Conservation (phyloP, 257 asterid species). For the Galeopsis tetrahit region DNA sequence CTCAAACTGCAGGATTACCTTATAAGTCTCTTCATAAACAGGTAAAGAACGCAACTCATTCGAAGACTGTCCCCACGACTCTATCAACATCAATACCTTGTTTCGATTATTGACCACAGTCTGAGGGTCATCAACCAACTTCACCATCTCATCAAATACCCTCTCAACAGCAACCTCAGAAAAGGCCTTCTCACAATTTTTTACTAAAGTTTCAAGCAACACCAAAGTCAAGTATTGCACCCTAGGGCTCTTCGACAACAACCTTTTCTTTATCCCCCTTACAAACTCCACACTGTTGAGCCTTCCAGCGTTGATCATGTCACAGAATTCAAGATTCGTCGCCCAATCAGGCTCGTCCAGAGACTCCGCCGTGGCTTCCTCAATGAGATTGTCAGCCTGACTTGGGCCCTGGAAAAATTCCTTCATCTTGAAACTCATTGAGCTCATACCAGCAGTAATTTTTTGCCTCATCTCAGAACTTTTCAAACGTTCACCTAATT, state of each 20-base stretch:
- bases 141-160: constrained; percentile 96
- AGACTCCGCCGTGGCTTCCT: constrained; percentile 93
- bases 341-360: constrained; percentile 97
- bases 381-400: constrained; percentile 78
- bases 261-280: constrained; percentile 83
- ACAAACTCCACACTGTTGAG: constrained; percentile 78
- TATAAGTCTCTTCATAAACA: constrained; percentile 91
- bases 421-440: constrained; percentile 96
- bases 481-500: constrained; percentile 89
- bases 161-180: constrained; percentile 94
- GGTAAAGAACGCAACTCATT: constrained; percentile 87
- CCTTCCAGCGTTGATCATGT: constrained; percentile 79
- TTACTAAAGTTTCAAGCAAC: constrained; percentile 89
- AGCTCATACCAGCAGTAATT: constrained; percentile 84
- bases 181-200: constrained; percentile 89
- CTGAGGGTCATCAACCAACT: constrained; percentile 84
- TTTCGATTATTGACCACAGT: constrained; percentile 81
- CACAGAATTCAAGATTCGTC: constrained; percentile 88
- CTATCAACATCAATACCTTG: constrained; percentile 80
- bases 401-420: constrained; percentile 93
- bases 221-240: constrained; percentile 82
- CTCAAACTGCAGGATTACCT: constrained; percentile 55
- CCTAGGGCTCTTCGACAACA: constrained; percentile 70
- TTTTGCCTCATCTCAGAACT: constrained; percentile 91
- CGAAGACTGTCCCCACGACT: constrained; percentile 93